These are phyloP conservation scores for Rhypophila decipiens DNA, from an alignment of 495 filamentous ascomycete species.

Conservation along the genomic window DNA sequence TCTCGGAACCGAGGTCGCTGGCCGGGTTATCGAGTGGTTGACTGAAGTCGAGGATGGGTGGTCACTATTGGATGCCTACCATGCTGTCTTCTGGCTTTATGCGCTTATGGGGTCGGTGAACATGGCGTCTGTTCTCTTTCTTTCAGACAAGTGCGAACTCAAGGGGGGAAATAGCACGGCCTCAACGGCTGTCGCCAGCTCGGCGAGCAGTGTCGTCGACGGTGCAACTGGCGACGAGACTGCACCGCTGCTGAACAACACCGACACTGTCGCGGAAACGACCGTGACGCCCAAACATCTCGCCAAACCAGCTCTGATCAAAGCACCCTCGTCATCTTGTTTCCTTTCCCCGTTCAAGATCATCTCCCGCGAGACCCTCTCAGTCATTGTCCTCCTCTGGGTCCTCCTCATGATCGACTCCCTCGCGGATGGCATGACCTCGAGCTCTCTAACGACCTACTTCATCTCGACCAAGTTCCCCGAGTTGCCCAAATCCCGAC, in stretches of 20 bases:
- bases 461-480: slow-evolving; percentile 71
- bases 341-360: slow-evolving; percentile 4
- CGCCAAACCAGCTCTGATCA: no score
- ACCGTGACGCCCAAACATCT: no score
- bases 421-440: slow-evolving; percentile 71
- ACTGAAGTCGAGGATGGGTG: slow-evolving; percentile 23
- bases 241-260: slow-evolving; percentile 1
- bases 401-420: slow-evolving; percentile 73
- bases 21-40: slow-evolving; percentile 30
- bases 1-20: slow-evolving; percentile 30
- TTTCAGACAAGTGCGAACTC: slow-evolving; percentile 33
- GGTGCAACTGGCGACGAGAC: slow-evolving; percentile 2
- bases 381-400: slow-evolving; percentile 63
- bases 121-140: slow-evolving; percentile 18
- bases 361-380: slow-evolving; percentile 50
- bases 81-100: slow-evolving; percentile 34
- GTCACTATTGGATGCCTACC: slow-evolving; percentile 31
- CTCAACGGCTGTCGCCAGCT: neutral
- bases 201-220: neutral
- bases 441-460: slow-evolving; percentile 66
- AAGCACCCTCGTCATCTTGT: slow-evolving; percentile 31
- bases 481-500: slow-evolving; percentile 55
- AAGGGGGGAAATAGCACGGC: slow-evolving; percentile 5
- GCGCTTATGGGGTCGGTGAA: slow-evolving; percentile 30
- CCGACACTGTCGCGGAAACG: neutral